Evolutionary conservation across 495 filamentous ascomycete genomes (phyloP).

Genomic region (Trypethelium eluteriae): DNA sequence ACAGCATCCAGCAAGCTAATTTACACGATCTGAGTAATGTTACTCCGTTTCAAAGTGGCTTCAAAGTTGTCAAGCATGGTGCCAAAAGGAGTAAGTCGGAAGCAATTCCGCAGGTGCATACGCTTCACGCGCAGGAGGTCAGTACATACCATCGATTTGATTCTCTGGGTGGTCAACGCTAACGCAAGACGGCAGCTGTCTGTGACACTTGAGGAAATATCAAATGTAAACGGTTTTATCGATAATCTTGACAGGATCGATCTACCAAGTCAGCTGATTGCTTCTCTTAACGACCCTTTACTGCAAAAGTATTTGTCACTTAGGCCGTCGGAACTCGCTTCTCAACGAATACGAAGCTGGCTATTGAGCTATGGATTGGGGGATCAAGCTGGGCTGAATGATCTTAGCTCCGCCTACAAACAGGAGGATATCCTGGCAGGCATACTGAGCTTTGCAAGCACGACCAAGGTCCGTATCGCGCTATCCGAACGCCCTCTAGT

Average conservation of each 20-base stretch:
- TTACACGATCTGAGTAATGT: constrained; percentile 29
- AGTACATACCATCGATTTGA: neutral
- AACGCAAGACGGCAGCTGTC: constrained; percentile 41
- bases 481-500: neutral
- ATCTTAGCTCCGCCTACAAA: neutral
- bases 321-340: constrained; percentile 45
- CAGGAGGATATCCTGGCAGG: constrained; percentile 10
- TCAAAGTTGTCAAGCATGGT: constrained; percentile 45
- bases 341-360: constrained; percentile 22
- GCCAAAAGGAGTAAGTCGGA: constrained; percentile 40
- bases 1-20: constrained; percentile 57
- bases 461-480: constrained; percentile 1
- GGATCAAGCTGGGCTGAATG: neutral
- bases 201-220: constrained; percentile 71
- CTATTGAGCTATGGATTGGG: neutral
- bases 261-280: constrained; percentile 71
- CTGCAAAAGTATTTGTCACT: constrained; percentile 69
- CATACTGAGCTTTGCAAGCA: constrained; percentile 2
- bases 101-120: constrained; percentile 63
- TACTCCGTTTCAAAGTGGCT: constrained; percentile 38
- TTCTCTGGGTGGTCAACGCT: neutral
- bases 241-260: constrained; percentile 71
- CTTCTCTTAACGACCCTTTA: constrained; percentile 64
- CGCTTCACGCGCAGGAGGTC: constrained; percentile 62
- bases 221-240: constrained; percentile 63